Conservation (phyloP, 2,329 filamentous ascomycete species). For the Fusarium multiceps region DNA sequence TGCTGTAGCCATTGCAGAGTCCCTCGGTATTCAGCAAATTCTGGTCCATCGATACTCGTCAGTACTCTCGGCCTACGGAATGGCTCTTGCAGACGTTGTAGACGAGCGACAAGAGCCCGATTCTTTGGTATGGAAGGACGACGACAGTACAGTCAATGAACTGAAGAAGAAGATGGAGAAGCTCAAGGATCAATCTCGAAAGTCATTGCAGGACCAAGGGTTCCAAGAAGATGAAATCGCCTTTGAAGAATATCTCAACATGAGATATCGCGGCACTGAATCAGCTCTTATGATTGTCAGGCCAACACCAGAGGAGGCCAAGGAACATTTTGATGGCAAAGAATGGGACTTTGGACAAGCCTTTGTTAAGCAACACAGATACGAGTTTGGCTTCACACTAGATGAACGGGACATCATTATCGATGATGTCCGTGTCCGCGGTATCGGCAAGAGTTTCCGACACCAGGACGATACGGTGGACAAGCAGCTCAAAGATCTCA, state of each 20-base stretch:
- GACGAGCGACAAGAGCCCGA: conserved; percentile 88
- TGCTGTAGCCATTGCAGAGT: conserved; percentile 89
- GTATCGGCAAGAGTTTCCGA: conserved; percentile 89
- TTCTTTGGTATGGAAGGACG: conserved; percentile 70
- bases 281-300: conserved; percentile 91
- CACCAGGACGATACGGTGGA: conserved; percentile 85
- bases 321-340: conserved; percentile 69
- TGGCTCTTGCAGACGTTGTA: conserved; percentile 92
- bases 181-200: conserved; percentile 78
- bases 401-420: conserved; percentile 87
- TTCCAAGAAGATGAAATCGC: conserved; percentile 79
- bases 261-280: conserved; percentile 91
- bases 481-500: conserved; percentile 79
- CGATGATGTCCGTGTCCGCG: conserved; percentile 87
- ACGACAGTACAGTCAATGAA: conserved; percentile 67
- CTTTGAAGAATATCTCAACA: conserved; percentile 94
- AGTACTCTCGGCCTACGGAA: conserved; percentile 89
- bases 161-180: conserved; percentile 80
- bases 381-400: conserved; percentile 93
- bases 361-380: conserved; percentile 87
- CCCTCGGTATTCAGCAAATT: conserved; percentile 85
- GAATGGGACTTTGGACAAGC: conserved; percentile 86
- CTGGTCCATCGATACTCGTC: conserved; percentile 89
- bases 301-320: conserved; percentile 71
- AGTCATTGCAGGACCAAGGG: conserved; percentile 78